Percentiles rank a stretch among this genome's conserved stretches.
phyloP scores from a whole-genome alignment of 805 yeast species.

The Suhomyces kilbournensis region DNA sequence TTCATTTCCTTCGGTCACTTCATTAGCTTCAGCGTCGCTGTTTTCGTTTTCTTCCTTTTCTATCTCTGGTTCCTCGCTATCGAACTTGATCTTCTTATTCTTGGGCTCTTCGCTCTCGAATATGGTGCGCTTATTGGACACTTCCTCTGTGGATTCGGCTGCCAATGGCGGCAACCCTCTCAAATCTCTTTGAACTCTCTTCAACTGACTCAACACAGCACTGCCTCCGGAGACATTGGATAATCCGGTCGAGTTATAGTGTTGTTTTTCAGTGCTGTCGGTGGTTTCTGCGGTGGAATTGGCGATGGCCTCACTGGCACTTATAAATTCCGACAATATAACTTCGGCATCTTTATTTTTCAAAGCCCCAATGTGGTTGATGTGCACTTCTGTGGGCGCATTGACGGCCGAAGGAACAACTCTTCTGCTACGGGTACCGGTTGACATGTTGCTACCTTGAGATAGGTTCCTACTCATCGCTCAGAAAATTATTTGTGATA shows the following conservation, averaged over 20 bases:
- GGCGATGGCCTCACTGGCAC: constrained; percentile 33
- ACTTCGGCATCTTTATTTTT: constrained; percentile 44
- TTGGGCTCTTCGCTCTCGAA: constrained; percentile 19
- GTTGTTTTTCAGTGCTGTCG: constrained; percentile 20
- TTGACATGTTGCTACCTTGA: constrained; percentile 18
- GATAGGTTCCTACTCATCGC: not conserved
- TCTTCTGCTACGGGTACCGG: constrained; percentile 41
- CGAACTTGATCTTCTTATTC: constrained; percentile 17
- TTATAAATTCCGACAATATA: constrained; percentile 42
- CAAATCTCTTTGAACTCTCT: constrained; percentile 71
- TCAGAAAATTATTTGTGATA: not conserved
- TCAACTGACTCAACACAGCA: constrained; percentile 58
- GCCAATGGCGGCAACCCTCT: constrained; percentile 72
- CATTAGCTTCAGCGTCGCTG: not conserved
- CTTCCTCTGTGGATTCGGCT: constrained; percentile 16
- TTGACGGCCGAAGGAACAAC: constrained; percentile 43
- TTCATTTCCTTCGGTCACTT: not conserved
- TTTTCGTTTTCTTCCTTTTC: constrained; percentile 10
- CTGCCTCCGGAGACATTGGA: constrained; percentile 29
- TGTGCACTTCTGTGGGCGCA: constrained; percentile 43
- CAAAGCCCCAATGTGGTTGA: constrained; percentile 26
- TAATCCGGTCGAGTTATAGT: constrained; percentile 25
- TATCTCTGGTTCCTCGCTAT: constrained; percentile 11
- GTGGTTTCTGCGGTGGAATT: constrained; percentile 24
- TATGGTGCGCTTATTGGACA: constrained; percentile 24